These are phyloP conservation scores for Aspergillus olivimuriae DNA, from an alignment of 495 filamentous ascomycete species.

Conservation along the genomic window DNA sequence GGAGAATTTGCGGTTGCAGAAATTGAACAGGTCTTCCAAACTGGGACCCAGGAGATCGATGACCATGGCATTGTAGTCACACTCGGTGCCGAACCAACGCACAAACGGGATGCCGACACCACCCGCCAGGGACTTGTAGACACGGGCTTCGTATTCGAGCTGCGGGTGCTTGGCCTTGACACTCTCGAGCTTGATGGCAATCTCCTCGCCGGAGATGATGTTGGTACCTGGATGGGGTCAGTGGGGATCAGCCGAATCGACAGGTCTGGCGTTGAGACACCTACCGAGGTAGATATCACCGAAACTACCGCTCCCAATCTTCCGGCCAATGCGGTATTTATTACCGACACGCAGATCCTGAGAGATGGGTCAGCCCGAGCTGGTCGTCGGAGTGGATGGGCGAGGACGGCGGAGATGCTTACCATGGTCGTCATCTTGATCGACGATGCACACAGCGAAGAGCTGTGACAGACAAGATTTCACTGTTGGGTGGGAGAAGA, in stretches of 20 bases:
- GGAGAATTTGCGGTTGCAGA: conserved; percentile 99
- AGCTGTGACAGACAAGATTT: conserved; percentile 21
- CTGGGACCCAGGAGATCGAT: conserved; percentile 95
- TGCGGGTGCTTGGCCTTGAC: conserved; percentile 99
- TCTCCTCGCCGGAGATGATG: conserved; percentile 99
- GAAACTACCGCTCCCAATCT: conserved; percentile 98
- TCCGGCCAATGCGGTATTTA: conserved; percentile 99
- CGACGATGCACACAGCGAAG: conserved; percentile 30
- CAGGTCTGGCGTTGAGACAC: conserved; percentile 11
- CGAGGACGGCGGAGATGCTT: too few relatives aligned
- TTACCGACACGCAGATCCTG: conserved; percentile 99
- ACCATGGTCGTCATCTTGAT: conserved; percentile 48
- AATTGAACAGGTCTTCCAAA: conserved; percentile 99
- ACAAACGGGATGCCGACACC: conserved; percentile 99
- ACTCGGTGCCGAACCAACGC: conserved; percentile 99
- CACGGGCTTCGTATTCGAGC: conserved; percentile 98
- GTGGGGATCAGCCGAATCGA: background rate
- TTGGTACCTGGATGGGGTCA: conserved; percentile 64
- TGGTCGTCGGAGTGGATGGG: too few relatives aligned
- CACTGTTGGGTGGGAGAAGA: conserved; percentile 3
- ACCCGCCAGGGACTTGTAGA: conserved; percentile 98
- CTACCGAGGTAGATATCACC: conserved; percentile 97
- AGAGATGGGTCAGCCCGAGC: too few relatives aligned
- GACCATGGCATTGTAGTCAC: conserved; percentile 99
- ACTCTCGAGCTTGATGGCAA: conserved; percentile 99